Evolutionary conservation across 257 asterid genomes (phyloP), one percentile per base, ranked within the genome.

Genomic region (Voacanga thouarsii): DNA sequence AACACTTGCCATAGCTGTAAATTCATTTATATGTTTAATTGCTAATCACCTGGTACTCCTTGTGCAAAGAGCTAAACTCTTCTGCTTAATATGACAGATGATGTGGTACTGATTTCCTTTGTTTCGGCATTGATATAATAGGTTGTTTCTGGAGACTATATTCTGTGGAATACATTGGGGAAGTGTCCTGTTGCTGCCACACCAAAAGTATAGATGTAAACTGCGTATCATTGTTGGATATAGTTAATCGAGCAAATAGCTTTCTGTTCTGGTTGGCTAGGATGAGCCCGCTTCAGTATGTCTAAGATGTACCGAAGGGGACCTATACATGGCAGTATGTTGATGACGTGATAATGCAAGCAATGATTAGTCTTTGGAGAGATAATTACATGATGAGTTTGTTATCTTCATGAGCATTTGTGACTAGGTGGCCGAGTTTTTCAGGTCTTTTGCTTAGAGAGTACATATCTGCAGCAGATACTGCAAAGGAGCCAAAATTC

Each of bases 131-230:
- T 80, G 80, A 77, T 81, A 68, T 60, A 72, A 80, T 83, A 93
- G 98, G 96, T 90, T 78, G 85, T 89, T 55, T 90, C 99, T 24
- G 99, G 99, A 81, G 98, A 95, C 69, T 95, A 95, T 81, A 89
- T 93, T 74, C 82, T 95, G 82, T 93, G 99, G 98, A 95, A 91
- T 81, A 95, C 99, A 41, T 71, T 95, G 84, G 99, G 99, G 65
- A 89, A 88, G 83, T 92, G 98, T 74, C 99, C 99, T 0, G 90
- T 91, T 78, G 90, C 91, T 37, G 93, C 96, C 80, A 86, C 91
- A 75, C 91, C 96, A 61, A 75, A 89, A 80, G 86, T 79, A 0
- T 89, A 86, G 86, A 80, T 80, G 41, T 49, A 12, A 64, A 68
- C 16, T 68, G 75, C 59, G 70, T 49, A 70, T 74, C 81, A 60